phyloP scores from a whole-genome alignment of 2,329 filamentous ascomycete genomes.

The Emmonsiellopsis sp. region DNA sequence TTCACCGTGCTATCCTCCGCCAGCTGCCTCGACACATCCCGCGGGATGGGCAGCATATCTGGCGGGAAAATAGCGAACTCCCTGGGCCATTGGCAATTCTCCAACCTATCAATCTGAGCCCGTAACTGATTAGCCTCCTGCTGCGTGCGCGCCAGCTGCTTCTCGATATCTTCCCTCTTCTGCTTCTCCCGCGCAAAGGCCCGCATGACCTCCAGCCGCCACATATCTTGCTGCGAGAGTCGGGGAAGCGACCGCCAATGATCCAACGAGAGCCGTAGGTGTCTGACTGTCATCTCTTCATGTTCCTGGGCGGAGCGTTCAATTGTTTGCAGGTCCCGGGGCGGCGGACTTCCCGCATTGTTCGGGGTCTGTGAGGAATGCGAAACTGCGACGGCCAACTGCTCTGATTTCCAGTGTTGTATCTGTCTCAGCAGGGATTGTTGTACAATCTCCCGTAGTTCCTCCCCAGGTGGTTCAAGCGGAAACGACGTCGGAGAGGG shows the following conservation, averaged over 20 bases:
- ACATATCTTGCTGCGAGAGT: conserved; percentile 40
- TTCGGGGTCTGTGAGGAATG: conserved; percentile 8
- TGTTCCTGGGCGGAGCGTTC: conserved; percentile 47
- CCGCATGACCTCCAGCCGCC: conserved; percentile 39
- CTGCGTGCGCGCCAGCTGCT: conserved; percentile 34
- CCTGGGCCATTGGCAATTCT: conserved; percentile 38
- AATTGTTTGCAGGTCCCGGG: conserved; percentile 28
- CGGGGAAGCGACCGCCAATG: conserved; percentile 61
- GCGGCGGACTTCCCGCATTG: conserved; percentile 7
- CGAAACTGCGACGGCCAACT: conserved; percentile 16
- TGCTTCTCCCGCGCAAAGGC: conserved; percentile 38
- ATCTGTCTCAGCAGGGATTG: conserved; percentile 60
- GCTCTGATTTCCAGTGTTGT: conserved; percentile 50
- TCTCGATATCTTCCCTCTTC: conserved; percentile 33
- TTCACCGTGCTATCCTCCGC: conserved; percentile 23
- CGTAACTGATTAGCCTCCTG: conserved; percentile 41
- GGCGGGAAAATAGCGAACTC: conserved; percentile 41
- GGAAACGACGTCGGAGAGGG: conserved; percentile 73
- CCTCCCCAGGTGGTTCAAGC: conserved; percentile 60
- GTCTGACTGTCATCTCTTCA: conserved; percentile 60
- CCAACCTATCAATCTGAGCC: conserved; percentile 36
- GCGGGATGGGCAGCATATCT: conserved; percentile 31
- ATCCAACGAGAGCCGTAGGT: conserved; percentile 66
- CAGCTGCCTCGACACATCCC: conserved; percentile 29
- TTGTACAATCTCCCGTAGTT: conserved; percentile 64